Base-by-base conservation (phyloP, 2,329 filamentous ascomycete species). In the Annulohypoxylon truncatum region DNA sequence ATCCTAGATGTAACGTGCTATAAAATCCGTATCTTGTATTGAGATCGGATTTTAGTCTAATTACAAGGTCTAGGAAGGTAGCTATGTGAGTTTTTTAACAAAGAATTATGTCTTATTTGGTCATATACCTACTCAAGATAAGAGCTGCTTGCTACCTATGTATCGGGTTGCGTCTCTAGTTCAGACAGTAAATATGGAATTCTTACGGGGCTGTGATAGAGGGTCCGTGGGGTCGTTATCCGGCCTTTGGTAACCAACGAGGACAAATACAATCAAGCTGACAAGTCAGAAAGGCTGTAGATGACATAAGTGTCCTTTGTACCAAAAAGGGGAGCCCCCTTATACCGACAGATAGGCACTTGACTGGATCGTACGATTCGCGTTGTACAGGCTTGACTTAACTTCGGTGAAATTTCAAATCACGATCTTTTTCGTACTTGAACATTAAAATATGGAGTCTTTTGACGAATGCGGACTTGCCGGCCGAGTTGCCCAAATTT, bases 341-440 rank as follows among this genome's bases (percentile, higher is more conserved):
- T 8, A 50, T 56, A 54, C 62, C 50, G 51, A 62, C 42, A 24
- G 26, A 15, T 18, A 13, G 52, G 48, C 29, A 52, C 33, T 58
- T 48, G 48, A 57, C 53, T 50, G 15, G 26, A 52, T 63, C 35
- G 15, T 64, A 52, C 15, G 31, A 57, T 44, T 46, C 33, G 33
- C 42, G 66, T 66, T 13, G 55, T 61, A 66, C 66, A 61, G 40
- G 40, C 46, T 50, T 46, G 50, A 60, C 51, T 38, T 47, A 5
- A 40, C 59, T 56, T 68, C 66, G 66, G 66, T 68, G 59, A 60
- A 61, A 40, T 54, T 46, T 65, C 24, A 62, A 52, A 50, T 50
- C 44, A 20, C 51, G 10, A 51, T 35, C 52, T 28, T 53, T 53
- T 20, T 22, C n/a, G 13, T 26, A 9, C 35, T 38, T 50, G 8